Base-by-base conservation (phyloP, 768 basidiomycete genomes). In the Kwoniella bestiolae region DNA sequence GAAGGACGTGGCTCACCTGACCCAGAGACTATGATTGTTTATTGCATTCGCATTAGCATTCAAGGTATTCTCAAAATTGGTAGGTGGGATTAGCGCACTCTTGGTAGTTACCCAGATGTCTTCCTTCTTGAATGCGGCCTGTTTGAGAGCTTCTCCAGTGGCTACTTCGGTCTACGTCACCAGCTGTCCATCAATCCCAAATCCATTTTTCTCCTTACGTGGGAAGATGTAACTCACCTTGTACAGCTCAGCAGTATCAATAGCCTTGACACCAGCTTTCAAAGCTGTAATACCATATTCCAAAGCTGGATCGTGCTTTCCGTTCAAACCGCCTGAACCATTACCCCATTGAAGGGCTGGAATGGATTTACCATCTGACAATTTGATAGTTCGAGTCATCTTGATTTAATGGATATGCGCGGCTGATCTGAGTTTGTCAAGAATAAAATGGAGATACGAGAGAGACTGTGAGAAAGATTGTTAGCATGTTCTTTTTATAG, bases 271-370 rank as follows among this genome's bases (percentile, higher is more conserved):
- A 16, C 79, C 80, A 23, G 69, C 68, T 49, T 76, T 63, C n/a
- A 81, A 41, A 5, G 79, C 79, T 16, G 49, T 44, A 16, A 56
- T 41, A 28, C 70, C 70, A n/a, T 52, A n/a, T 3, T n/a, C 28
- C 5, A 73, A 34, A 7, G 72, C 76, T 11, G 52, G 53, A 67
- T 70, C 69, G 1, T 71, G 64, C 3, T 68, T 62, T 26, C 63
- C 55, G 29, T 34, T 34, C n/a, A 68, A n/a, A 34, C 57, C 61
- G 2, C 61, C 66, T 25, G 67, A 55, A 21, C 75, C 75, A 59
- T 73, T 76, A 26, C 76, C 79, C 79, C 75, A 81, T 34, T 55
- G 73, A 38, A 80, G 60, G 29, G 68, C 70, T 21, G 79, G 79
- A 63, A 81, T 79, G 18, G 53, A 8, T 11, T 68, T 73, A 28